phyloP scores from a whole-genome alignment of 306 rosid genomes.

The Lathyrus tuberosus region DNA sequence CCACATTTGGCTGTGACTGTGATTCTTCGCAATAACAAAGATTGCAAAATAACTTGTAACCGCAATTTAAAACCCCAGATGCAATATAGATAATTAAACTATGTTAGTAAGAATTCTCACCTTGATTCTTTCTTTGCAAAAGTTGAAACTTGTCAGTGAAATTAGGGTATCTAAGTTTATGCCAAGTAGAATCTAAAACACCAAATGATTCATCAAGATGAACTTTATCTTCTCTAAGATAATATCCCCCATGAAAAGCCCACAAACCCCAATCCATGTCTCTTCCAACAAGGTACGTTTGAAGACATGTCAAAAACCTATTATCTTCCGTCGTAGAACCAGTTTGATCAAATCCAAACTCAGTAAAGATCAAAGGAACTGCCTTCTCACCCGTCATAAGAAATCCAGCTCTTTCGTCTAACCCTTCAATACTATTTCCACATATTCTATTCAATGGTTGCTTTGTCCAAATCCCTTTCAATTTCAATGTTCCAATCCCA shows the following conservation, averaged over 20 bases:
- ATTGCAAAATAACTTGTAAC: neutral
- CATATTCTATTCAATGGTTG: conserved; percentile 60
- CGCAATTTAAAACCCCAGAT: neutral
- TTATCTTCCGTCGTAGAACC: conserved; percentile 41
- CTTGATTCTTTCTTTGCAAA: conserved; percentile 46
- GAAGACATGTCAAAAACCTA: conserved; percentile 59
- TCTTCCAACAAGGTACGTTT: conserved; percentile 53
- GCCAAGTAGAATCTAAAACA: conserved; percentile 50
- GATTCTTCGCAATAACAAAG: no score
- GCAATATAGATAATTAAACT: neutral
- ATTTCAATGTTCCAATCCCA: conserved; percentile 50
- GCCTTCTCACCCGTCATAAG: conserved; percentile 40
- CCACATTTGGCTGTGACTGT: no score
- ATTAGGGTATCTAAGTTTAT: conserved; percentile 40
- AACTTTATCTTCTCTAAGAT: conserved; percentile 40
- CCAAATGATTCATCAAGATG: conserved; percentile 54
- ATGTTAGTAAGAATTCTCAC: conserved; percentile 22
- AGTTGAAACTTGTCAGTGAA: conserved; percentile 49
- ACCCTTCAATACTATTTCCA: conserved; percentile 31
- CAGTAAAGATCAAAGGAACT: conserved; percentile 53
- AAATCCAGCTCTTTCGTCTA: conserved; percentile 50
- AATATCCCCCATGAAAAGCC: conserved; percentile 60
- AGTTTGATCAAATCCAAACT: conserved; percentile 52
- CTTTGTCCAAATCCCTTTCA: conserved; percentile 44
- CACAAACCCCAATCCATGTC: conserved; percentile 69